These are phyloP conservation scores for Plasmopara halstedii DNA, from an alignment of 352 stramenopile genomes.

Conservation along the genomic window DNA sequence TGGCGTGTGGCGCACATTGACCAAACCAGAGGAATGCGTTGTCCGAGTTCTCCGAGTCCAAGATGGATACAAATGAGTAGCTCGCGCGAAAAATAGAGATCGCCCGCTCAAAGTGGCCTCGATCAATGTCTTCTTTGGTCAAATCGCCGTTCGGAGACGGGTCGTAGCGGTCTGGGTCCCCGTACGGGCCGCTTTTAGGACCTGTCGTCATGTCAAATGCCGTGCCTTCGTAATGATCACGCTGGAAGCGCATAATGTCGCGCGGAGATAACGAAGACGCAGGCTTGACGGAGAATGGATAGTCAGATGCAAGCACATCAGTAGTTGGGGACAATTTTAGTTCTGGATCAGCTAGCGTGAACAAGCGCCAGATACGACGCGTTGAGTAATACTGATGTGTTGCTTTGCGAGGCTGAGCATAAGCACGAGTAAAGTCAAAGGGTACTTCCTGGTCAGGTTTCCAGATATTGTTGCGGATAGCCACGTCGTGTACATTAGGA, in stretches of 20 bases:
- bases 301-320: slow-evolving; percentile 69
- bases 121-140: slow-evolving; percentile 35
- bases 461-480: slow-evolving; percentile 81
- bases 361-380: slow-evolving; percentile 86
- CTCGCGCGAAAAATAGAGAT: slow-evolving; percentile 92
- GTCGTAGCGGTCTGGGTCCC: slow-evolving; percentile 87
- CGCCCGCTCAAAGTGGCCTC: slow-evolving; percentile 81
- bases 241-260: slow-evolving; percentile 88
- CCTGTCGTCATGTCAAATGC: slow-evolving; percentile 85
- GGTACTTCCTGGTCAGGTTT: slow-evolving; percentile 30
- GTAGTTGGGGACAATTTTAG: slow-evolving; percentile 65
- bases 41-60: slow-evolving; percentile 50
- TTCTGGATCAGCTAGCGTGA: slow-evolving; percentile 68
- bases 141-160: slow-evolving; percentile 34
- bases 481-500: slow-evolving; percentile 81
- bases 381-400: slow-evolving; percentile 78
- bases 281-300: slow-evolving; percentile 81
- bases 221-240: slow-evolving; percentile 92
- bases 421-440: slow-evolving; percentile 88
- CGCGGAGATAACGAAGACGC: slow-evolving; percentile 44
- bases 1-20: slow-evolving; percentile 85
- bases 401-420: slow-evolving; percentile 59
- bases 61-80: slow-evolving; percentile 82
- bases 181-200: slow-evolving; percentile 77
- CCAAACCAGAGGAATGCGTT: slow-evolving; percentile 80